Conservation (phyloP, 345 rosid species). For the Hevea brasiliensis region DNA sequence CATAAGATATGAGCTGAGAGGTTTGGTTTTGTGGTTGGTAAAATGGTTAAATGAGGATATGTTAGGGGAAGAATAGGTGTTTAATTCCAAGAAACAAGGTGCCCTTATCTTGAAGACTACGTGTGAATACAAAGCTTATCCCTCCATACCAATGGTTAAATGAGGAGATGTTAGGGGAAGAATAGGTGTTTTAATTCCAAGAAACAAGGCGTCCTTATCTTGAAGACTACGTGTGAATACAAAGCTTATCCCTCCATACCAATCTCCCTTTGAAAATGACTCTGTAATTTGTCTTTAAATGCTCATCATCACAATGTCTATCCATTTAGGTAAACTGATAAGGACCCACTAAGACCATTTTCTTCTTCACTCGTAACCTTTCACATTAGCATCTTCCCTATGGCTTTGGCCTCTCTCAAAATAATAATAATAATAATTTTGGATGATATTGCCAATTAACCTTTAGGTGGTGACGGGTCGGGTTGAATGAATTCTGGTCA, state of each 20-base stretch:
- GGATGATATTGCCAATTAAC: no score
- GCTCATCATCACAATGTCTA: constrained; percentile 1
- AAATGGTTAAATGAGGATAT: neutral
- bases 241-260: neutral
- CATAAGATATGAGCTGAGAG: neutral
- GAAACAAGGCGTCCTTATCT: neutral
- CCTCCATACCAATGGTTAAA: neutral
- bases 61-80: neutral
- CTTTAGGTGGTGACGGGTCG: no score
- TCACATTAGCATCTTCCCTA: no score
- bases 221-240: neutral
- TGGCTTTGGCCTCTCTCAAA: no score
- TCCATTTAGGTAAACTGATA: neutral
- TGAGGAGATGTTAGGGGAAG: neutral
- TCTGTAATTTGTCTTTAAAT: neutral
- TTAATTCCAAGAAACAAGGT: neutral
- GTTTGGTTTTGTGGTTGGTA: neutral
- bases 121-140: neutral
- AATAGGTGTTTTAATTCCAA: neutral
- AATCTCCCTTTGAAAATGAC: neutral
- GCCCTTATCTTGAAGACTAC: neutral
- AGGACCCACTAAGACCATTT: neutral
- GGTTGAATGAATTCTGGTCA: no score
- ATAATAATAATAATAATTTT: no score
- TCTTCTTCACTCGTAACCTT: neutral